phyloP scores from a whole-genome alignment of 2,329 filamentous ascomycete species.

The Sporothrix euskadiensis region DNA sequence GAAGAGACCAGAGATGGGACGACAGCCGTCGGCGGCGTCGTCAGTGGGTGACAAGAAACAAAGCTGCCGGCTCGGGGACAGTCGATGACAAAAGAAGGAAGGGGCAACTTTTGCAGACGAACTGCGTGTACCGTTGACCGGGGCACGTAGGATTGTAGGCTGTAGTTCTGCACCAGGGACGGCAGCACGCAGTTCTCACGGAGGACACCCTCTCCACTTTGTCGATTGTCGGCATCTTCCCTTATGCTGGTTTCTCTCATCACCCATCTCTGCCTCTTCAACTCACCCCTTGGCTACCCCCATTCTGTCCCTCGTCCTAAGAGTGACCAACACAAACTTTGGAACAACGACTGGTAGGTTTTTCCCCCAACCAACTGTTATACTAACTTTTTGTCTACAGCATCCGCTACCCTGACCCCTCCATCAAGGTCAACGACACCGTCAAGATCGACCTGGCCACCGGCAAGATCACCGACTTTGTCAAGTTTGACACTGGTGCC shows the following conservation, averaged over 20 bases:
- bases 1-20: neutral
- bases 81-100: neutral
- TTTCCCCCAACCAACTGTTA: conserved; percentile 32
- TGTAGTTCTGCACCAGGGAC: conserved; percentile 18
- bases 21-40: conserved; percentile 5
- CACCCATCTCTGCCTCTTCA: neutral
- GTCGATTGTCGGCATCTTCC: neutral
- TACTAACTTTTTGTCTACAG: conserved; percentile 53
- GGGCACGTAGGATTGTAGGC: conserved; percentile 14
- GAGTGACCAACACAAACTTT: conserved; percentile 35
- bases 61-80: conserved; percentile 20
- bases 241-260: neutral
- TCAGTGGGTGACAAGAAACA: conserved; percentile 17
- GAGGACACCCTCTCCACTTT: conserved; percentile 32
- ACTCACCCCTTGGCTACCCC: neutral
- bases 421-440: conserved; percentile 99
- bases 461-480: conserved; percentile 97
- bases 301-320: conserved; percentile 30
- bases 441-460: conserved; percentile 98
- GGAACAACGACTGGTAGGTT: conserved; percentile 57
- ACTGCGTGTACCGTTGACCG: conserved; percentile 4
- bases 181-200: neutral
- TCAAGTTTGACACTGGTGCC: conserved; percentile 97
- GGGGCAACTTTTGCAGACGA: neutral
- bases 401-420: conserved; percentile 98